phyloP scores from a whole-genome alignment of 768 basidiomycete species.

The Guyanaporus albipodus region DNA sequence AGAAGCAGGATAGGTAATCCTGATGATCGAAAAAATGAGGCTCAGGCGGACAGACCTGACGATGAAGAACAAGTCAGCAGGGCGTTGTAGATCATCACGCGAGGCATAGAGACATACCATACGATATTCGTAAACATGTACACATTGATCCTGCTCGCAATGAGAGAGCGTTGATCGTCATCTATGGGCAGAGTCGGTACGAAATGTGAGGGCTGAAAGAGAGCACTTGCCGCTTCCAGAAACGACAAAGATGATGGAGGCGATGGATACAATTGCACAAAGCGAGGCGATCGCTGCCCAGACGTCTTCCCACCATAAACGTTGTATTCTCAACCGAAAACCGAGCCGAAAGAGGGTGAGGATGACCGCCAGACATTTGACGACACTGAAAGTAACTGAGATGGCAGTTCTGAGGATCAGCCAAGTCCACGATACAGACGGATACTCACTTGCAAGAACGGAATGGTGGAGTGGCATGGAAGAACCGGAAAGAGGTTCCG shows the following conservation, averaged over 20 bases:
- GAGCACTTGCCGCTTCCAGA: background rate
- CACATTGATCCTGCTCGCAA: background rate
- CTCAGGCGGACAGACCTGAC: constrained; percentile 20
- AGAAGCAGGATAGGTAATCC: background rate
- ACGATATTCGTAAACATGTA: constrained; percentile 9
- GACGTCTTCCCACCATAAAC: constrained; percentile 24
- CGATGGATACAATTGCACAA: too few relatives aligned
- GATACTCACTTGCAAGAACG: constrained; percentile 5
- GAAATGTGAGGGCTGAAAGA: too few relatives aligned
- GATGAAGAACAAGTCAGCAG: background rate
- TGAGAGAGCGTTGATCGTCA: background rate
- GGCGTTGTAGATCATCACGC: background rate
- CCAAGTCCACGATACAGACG: background rate
- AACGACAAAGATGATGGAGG: background rate
- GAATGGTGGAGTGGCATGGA: constrained; percentile 1
- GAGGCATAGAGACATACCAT: constrained; percentile 7
- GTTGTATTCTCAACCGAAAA: constrained; percentile 12
- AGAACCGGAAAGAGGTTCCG: background rate
- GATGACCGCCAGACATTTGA: constrained; percentile 4
- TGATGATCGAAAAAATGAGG: constrained; percentile 10
- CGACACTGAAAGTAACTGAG: constrained; percentile 4
- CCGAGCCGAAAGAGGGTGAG: constrained; percentile 15
- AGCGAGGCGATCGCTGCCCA: constrained; percentile 16
- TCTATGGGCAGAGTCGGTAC: constrained; percentile 1
- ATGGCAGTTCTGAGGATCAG: background rate